These are phyloP conservation scores for Calonectria multiphialidica DNA, from an alignment of 2,329 filamentous ascomycete genomes.

Conservation along the genomic window DNA sequence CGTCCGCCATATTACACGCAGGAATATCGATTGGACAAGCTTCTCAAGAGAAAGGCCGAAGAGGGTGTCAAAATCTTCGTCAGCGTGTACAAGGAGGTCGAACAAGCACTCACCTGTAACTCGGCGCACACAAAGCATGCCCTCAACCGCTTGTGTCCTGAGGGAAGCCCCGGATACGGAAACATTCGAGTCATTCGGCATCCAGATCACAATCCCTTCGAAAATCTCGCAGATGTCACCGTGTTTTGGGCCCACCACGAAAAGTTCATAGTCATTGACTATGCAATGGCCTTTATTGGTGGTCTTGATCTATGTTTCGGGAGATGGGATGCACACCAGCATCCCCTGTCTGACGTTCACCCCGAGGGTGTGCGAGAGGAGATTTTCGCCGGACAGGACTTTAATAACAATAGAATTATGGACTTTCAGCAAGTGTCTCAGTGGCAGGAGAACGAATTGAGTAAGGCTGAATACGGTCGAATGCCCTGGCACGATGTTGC, in stretches of 20 bases:
- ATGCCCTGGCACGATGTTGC: conserved; percentile 99
- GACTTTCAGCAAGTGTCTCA: conserved; percentile 93
- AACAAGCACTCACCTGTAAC: conserved; percentile 89
- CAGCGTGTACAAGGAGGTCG: conserved; percentile 90
- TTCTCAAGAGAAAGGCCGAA: conserved; percentile 90
- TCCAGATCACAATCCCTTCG: conserved; percentile 94
- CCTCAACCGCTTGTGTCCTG: conserved; percentile 81
- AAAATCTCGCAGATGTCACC: conserved; percentile 95
- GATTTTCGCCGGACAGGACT: conserved; percentile 95
- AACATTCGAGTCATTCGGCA: conserved; percentile 93
- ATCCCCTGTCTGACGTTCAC: conserved; percentile 88
- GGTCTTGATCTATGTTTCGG: conserved; percentile 96
- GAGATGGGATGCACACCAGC: conserved; percentile 90
- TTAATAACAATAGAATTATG: conserved; percentile 97
- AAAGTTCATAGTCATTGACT: conserved; percentile 97
- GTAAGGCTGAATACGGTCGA: conserved; percentile 89
- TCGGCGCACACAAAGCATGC: conserved; percentile 93
- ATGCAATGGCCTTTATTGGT: conserved; percentile 90
- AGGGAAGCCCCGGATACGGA: conserved; percentile 83
- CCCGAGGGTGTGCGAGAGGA: conserved; percentile 85
- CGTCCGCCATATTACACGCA: conserved; percentile 86
- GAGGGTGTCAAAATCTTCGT: conserved; percentile 95
- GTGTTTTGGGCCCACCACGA: conserved; percentile 99
- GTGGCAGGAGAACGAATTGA: conserved; percentile 94
- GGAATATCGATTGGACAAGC: conserved; percentile 87